Evolutionary conservation across 2,329 filamentous ascomycete genomes (phyloP).

Genomic region (Scedosporium apiospermum): DNA sequence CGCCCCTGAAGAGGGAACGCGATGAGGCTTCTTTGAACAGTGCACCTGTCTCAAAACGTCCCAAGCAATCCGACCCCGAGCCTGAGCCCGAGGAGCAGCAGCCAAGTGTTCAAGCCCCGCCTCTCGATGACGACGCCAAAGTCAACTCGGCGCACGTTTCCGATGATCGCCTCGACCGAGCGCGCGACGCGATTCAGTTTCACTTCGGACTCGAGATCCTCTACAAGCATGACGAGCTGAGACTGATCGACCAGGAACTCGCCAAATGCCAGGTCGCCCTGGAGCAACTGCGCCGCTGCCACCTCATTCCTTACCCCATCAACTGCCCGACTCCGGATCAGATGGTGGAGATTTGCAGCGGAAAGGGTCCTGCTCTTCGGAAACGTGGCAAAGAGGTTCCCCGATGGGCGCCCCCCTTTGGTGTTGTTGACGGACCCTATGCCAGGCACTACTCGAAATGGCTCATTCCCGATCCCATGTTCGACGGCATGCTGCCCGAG

Average conservation of each 20-base stretch:
- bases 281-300: constrained; percentile 86
- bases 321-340: constrained; percentile 56
- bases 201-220: constrained; percentile 88
- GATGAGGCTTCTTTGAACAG: constrained; percentile 19
- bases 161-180: background rate
- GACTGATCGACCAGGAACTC: constrained; percentile 89
- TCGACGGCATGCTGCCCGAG: constrained; percentile 58
- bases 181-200: constrained; percentile 50
- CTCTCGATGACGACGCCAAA: background rate
- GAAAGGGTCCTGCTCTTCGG: constrained; percentile 62
- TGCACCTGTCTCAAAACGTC: background rate
- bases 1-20: constrained; percentile 29
- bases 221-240: constrained; percentile 87
- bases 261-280: constrained; percentile 90
- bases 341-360: constrained; percentile 62
- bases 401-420: constrained; percentile 76
- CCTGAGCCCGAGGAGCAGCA: background rate
- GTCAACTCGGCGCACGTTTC: background rate
- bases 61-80: background rate
- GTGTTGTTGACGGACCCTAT: constrained; percentile 86
- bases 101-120: background rate
- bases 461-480: constrained; percentile 80
- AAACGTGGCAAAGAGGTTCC: constrained; percentile 56
- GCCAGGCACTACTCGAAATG: constrained; percentile 91
- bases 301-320: constrained; percentile 82